phyloP scores from a whole-genome alignment of 23 red algal species.

The Gracilaria domingensis region DNA sequence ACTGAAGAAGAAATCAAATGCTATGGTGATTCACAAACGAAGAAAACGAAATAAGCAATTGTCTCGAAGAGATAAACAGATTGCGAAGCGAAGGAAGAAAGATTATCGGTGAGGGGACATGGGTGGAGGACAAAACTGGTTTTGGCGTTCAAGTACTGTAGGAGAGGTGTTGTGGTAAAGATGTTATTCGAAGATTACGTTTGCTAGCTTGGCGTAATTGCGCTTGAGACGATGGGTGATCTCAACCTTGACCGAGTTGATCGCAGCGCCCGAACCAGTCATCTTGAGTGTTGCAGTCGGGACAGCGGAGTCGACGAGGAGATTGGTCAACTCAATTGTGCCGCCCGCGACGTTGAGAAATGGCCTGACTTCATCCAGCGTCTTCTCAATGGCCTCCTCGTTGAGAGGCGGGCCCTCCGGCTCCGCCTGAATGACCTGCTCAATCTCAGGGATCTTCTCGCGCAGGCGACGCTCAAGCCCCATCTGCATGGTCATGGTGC shows the following conservation, averaged over 20 bases:
- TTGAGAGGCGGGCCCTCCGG: slow-evolving; percentile 79
- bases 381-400: slow-evolving; percentile 86
- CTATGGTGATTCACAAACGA: slow-evolving; percentile 90
- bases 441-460: slow-evolving; percentile 97
- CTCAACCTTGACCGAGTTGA: slow-evolving; percentile 96
- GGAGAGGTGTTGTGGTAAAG: neutral
- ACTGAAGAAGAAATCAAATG: slow-evolving; percentile 77
- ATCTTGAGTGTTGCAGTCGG: slow-evolving; percentile 83
- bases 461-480: slow-evolving; percentile 88
- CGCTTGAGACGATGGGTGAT: slow-evolving; percentile 89
- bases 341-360: slow-evolving; percentile 99
- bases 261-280: slow-evolving; percentile 84
- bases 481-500: slow-evolving; percentile 98
- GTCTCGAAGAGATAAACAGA: slow-evolving; percentile 60
- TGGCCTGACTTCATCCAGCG: slow-evolving; percentile 93
- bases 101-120: slow-evolving; percentile 36
- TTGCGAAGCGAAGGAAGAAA: slow-evolving; percentile 62
- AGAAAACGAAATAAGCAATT: slow-evolving; percentile 35
- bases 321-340: slow-evolving; percentile 71
- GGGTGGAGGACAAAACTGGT: neutral
- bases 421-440: slow-evolving; percentile 87
- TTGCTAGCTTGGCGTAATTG: slow-evolving; percentile 83
- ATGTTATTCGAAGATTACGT: slow-evolving; percentile 76
- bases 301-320: slow-evolving; percentile 65
- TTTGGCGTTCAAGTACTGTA: neutral